These are phyloP conservation scores for Ceratocystis ficicola DNA, from an alignment of 2,329 filamentous ascomycete species.

Conservation along the genomic window DNA sequence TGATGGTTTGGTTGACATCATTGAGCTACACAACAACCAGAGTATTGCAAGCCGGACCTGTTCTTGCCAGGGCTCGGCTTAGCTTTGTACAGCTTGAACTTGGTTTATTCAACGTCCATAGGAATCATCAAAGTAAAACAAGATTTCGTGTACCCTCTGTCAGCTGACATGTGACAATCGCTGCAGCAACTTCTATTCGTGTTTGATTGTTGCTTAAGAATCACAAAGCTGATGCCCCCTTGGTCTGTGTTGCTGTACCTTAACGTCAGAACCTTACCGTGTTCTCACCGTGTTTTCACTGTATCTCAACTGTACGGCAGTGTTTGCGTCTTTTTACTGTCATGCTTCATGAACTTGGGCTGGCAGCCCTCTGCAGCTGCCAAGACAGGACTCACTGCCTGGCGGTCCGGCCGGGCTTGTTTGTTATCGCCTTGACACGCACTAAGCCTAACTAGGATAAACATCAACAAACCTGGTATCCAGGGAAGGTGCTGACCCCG, in stretches of 20 bases:
- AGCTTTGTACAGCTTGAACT: no score
- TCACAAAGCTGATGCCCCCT: not conserved
- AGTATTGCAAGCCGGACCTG: no score
- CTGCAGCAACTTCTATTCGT: not conserved
- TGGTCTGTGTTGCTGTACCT: not conserved
- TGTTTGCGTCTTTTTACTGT: no score
- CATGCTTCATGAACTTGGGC: not conserved
- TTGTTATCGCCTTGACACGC: slow-evolving; percentile 11
- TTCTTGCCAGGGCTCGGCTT: no score
- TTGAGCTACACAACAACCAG: no score
- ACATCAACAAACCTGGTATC: slow-evolving; percentile 17
- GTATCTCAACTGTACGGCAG: not conserved
- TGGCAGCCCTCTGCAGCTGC: not conserved
- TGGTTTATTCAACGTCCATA: no score
- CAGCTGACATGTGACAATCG: not conserved
- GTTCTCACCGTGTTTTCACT: not conserved
- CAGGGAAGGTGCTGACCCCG: slow-evolving; percentile 11
- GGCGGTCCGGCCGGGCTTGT: not conserved
- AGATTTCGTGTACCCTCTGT: no score
- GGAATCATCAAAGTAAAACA: no score
- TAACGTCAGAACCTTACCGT: not conserved
- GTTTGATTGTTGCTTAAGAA: not conserved
- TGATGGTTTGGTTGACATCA: no score
- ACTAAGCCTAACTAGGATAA: slow-evolving; percentile 10
- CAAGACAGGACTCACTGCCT: not conserved